phyloP scores from a whole-genome alignment of 306 rosid genomes.

The Carpinus viminea region DNA sequence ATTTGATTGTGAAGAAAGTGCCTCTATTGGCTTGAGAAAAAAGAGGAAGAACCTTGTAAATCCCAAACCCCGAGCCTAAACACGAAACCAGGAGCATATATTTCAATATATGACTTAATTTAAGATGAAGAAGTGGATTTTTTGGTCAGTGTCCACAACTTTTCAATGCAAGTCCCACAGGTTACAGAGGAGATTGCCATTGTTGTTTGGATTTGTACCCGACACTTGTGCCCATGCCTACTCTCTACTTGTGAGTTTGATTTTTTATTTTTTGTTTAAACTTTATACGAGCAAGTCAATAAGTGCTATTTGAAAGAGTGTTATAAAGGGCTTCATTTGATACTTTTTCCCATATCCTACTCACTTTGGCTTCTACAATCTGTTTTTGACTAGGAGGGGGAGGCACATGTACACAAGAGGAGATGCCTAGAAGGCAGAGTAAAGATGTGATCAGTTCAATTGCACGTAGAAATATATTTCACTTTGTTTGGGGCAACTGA shows the following conservation, averaged over 20 bases:
- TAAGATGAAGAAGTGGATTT: too few species aligned
- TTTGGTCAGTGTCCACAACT: not conserved
- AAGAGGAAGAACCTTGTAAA: too few species aligned
- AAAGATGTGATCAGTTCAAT: constrained; percentile 52
- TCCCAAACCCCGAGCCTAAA: too few species aligned
- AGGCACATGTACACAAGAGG: constrained; percentile 63
- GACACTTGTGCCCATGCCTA: constrained; percentile 62
- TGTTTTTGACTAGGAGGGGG: constrained; percentile 52
- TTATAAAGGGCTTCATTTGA: not conserved
- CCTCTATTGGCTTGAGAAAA: too few species aligned
- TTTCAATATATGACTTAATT: too few species aligned
- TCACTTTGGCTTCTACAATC: not conserved
- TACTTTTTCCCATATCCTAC: not conserved
- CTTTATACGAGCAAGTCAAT: too few species aligned
- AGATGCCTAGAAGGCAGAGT: constrained; percentile 69
- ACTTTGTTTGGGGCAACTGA: too few species aligned
- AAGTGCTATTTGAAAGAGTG: too few species aligned
- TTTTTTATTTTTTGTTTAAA: not conserved
- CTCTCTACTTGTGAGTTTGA: too few species aligned
- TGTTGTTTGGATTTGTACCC: constrained; percentile 42
- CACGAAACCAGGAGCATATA: too few species aligned
- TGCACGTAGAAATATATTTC: constrained; percentile 52
- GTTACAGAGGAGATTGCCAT: constrained; percentile 93
- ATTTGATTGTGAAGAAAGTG: too few species aligned
- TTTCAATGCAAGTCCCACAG: constrained; percentile 70